These are phyloP conservation scores for Myxozyma monticola DNA, from an alignment of 805 yeast genomes.

Conservation along the genomic window DNA sequence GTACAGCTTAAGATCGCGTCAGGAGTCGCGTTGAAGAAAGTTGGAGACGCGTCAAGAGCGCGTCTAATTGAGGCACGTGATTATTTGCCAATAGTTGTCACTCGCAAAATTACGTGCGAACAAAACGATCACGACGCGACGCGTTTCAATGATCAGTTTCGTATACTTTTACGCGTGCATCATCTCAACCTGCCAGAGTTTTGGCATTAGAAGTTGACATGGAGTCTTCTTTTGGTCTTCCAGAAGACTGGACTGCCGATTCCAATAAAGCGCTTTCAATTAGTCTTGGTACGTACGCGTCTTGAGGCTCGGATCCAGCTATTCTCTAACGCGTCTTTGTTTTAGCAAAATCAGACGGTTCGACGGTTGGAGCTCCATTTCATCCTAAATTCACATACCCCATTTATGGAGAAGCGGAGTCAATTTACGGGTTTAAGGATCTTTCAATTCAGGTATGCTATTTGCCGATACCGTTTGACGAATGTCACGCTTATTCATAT, in stretches of 20 bases:
- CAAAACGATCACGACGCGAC: no score
- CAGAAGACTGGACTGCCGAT: conserved; percentile 73
- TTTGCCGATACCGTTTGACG: background rate
- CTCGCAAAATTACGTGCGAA: no score
- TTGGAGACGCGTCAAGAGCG: background rate
- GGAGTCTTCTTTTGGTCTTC: conserved; percentile 6
- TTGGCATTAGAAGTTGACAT: no score
- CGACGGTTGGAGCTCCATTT: conserved; percentile 44
- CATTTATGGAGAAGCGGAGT: conserved; percentile 87
- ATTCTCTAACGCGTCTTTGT: background rate
- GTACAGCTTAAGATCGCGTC: no score
- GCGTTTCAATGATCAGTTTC: no score
- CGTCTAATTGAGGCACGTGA: no score
- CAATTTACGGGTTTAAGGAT: conserved; percentile 78
- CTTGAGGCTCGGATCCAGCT: background rate
- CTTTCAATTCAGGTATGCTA: conserved; percentile 54
- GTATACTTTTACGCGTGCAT: no score
- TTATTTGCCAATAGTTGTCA: no score
- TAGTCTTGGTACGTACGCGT: conserved; percentile 40
- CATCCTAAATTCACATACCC: conserved; percentile 86
- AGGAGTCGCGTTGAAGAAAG: background rate
- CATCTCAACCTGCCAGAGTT: no score
- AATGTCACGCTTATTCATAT: background rate
- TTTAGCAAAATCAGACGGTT: conserved; percentile 12
- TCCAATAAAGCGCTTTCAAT: conserved; percentile 68